Evolutionary conservation across 2,329 filamentous ascomycete species (phyloP), one percentile per base, ranked within the genome.

Genomic region (Penicillium paneum): DNA sequence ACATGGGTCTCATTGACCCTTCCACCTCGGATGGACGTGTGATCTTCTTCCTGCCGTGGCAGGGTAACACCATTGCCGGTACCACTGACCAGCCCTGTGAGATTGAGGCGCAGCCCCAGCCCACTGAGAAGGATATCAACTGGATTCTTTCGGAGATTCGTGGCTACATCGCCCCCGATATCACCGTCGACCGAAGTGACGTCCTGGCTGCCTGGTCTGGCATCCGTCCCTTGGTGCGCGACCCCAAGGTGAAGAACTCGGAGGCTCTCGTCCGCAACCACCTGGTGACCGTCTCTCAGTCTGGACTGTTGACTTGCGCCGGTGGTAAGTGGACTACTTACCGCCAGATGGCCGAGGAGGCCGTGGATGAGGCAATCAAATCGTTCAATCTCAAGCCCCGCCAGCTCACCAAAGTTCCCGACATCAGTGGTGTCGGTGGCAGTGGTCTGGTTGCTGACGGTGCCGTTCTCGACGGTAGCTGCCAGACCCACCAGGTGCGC

Each of bases 251-350:
- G 48, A 85, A 85, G 72, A 93, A 91, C 70, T 94, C 91, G 0
- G 87, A 95, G 74, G 91, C 90, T 26, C 83, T 96, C 17, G 91
- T 95, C 48, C 88, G 91, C 53, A 95, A 92, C 72, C 91, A 95
- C 71, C 80, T 96, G 40, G 83, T 95, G 63, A 87, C 90, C 56
- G 81, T 90, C 46, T 93, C 90, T n/a, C 74, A 82, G 2, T 90
- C 89, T 7, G 91, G 91, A 11, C 81, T 95, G 19, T 76, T 96
- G 61, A 96, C 91, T 32, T 92, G 90, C 67, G 90, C 90, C 28
- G 91, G 91, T 63, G 91, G 91, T 44, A 95, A 96, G 76, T 95
- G 91, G 91, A 95, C 91, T 3, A 95, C 91, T 1, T 95, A 95
- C 76, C 87, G 91, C 53, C 89, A 95, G 73, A 95, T 96, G 91